Evolutionary conservation across 805 yeast genomes (phyloP), one percentile per base, ranked within the genome.

Genomic region (Pachysolen tannophilus): DNA sequence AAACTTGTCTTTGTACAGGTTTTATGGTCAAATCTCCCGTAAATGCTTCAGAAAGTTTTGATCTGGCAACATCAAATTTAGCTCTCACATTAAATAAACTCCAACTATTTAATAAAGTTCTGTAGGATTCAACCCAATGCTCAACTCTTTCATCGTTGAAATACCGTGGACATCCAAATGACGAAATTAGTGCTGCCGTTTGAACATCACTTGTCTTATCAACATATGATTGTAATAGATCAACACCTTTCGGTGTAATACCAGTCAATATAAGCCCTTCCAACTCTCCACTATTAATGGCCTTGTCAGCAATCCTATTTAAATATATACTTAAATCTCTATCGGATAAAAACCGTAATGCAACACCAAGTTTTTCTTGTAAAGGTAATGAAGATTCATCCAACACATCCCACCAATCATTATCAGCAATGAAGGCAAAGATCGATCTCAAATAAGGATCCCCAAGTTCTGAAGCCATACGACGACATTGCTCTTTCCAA

Each of bases 331-430:
- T 72, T 43, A 90, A 61, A 43, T 83, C 95, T 30, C 74, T 67
- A 51, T 87, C 96, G 1, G 88, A 75, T 23, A 90, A 60, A 47
- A 84, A 90, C 32, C 96, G 65, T 17, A 90, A 62, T 0, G 97
- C 97, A 19, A 90, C 90, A 1, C 97, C 97, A 9, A 90, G 58
- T 44, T 95, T 64, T 50, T 90, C 98, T 35, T 90, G 67, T 27
- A 90, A 61, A 0, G 98, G 95, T 28, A 90, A 65, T 2, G 95
- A 81, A 14, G 81, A 76, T 49, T 90, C 97, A 51, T 86, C 95
- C 34, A 90, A 63, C 2, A 90, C 95, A 49, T 86, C 97, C 79
- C 90, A 81, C 97, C 97, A 90, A 44, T 88, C 92, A 30, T 85
- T 82, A 50, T 90, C 96, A 0, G 96, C 87, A 35, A 90, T 81